Evolutionary conservation across 371 early-diverging fungal genomes (phyloP), one percentile per base, ranked within the genome.

Genomic region (Circinella umbellata): DNA sequence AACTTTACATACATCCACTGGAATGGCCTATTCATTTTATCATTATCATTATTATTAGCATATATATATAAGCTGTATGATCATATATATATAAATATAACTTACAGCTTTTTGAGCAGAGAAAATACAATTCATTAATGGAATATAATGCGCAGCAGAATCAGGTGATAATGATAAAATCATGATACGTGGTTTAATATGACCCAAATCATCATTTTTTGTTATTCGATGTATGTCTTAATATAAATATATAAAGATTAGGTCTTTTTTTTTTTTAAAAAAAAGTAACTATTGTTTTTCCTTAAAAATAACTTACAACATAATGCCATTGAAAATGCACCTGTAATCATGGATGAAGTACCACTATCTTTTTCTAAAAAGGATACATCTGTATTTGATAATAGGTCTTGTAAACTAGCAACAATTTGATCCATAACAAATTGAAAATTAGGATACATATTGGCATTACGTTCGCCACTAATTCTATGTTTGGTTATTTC

Each of bases 51-150:
- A n/a, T 35, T 18, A n/a, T n/a, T n/a, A n/a, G n/a, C n/a, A n/a
- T n/a, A 42, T 42, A 42, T 42, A 42, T 42, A 42, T 3, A 42
- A 27, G 0, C 27, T 42, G 3, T 42, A 42, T 42, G 42, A 15
- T 9, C 3, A 42, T 6, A 42, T 3, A 42, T 42, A 0, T 8
- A 66, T 67, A 42, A 1, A 51, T 18, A 15, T 3, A 13, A 72
- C 85, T 71, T 86, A 92, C 94, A 64, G 88, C 81, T 68, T 94
- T 94, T 80, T 98, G 97, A 1, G 97, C 98, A 0, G 97, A 93
- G 77, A 98, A 98, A 42, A 98, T 96, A 69, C 91, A 90, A 78
- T 98, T 98, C 99, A 98, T 98, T 63, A 95, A 86, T 8, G 96
- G 89, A 51, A 98, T 95, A 79, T 98, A 97, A 71, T 98, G 95